These are phyloP conservation scores for Daldinia loculata DNA, from an alignment of 495 filamentous ascomycete genomes.

Conservation along the genomic window DNA sequence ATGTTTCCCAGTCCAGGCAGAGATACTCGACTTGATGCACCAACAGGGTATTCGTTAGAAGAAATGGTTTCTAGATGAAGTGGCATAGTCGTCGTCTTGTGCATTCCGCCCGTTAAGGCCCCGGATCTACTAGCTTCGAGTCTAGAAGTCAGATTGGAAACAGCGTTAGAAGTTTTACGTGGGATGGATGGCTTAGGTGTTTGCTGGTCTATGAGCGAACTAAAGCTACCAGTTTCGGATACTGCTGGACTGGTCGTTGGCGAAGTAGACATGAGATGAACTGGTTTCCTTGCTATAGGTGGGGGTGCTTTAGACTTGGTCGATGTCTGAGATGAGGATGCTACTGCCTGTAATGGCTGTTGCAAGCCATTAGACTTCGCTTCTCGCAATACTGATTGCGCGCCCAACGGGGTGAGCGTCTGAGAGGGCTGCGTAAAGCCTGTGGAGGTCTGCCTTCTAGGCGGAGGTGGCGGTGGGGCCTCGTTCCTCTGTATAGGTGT, in stretches of 20 bases:
- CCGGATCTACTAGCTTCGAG: constrained; percentile 41
- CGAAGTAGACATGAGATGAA: constrained; percentile 56
- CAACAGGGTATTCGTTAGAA: constrained; percentile 11
- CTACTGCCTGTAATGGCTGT: constrained; percentile 35
- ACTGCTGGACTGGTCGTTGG: constrained; percentile 45
- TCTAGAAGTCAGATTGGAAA: constrained; percentile 43
- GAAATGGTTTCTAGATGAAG: constrained; percentile 7
- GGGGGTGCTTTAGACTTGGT: constrained; percentile 56
- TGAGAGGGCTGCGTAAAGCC: constrained; percentile 34
- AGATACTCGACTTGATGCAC: constrained; percentile 20
- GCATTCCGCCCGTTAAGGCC: constrained; percentile 38
- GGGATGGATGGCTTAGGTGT: constrained; percentile 35
- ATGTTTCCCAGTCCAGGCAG: constrained; percentile 35
- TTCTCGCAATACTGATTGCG: constrained; percentile 15
- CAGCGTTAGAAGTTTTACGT: constrained; percentile 34
- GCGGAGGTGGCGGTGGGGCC: constrained; percentile 59
- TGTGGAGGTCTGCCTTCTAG: constrained; percentile 52
- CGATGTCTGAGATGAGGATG: constrained; percentile 44
- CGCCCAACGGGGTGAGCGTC: constrained; percentile 12
- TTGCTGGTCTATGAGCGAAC: constrained; percentile 21
- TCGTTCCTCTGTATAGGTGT: constrained; percentile 39
- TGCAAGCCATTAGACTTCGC: constrained; percentile 4
- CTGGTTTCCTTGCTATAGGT: constrained; percentile 63
- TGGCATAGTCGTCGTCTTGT: constrained; percentile 20
- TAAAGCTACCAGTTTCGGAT: constrained; percentile 17